Evolutionary conservation across 495 filamentous ascomycete genomes (phyloP), one percentile per base, ranked within the genome.

Genomic region (Xylaria palmicola): DNA sequence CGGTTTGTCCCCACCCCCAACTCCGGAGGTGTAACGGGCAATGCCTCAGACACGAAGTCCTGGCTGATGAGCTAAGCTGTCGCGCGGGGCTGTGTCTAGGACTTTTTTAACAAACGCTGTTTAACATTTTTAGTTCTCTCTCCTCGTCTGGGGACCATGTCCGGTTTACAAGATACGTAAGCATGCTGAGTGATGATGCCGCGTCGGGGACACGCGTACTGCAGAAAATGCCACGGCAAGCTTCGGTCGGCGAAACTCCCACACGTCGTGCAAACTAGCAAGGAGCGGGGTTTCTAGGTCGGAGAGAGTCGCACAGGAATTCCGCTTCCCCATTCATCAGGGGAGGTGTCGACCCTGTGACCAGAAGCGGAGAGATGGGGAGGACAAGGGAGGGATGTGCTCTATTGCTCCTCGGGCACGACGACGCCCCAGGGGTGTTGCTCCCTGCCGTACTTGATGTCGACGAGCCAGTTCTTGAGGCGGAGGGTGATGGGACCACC

Each of bases 401-500:
- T 15, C 52, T 64, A 73, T 12, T 67, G 56, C 64, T 81, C 70
- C 70, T 90, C 84, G 50, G 89, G 79, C 51, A 96, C 83, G 24
- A 90, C 82, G 60, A 91, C 80, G 24, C 85, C 85, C 92, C 92
- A 96, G 51, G 88, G 84, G 66, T 96, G 89, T 52, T 85, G 71
- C 70, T 86, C 87, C 65, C 85, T 87, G 53, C 92, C 92, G 72
- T 86, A 97, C 90, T 94, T 95, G 72, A 96, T 93, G 41, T 87
- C 84, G 70, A 76, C 77, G 56, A 97, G 77, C 90, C 90, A 94
- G 2, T 73, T 75, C 81, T 93, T 96, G 72, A 96, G 75, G 68
- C 83, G 74, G 41, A 77, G 72, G 3, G 90, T 87, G 73, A 91
- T 91, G 1, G 60, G 56, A 20, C 88, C 89, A 27, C 77, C 81